Evolutionary conservation across 208 protist species (phyloP).

Genomic region (Herpetomonas tarakana): DNA sequence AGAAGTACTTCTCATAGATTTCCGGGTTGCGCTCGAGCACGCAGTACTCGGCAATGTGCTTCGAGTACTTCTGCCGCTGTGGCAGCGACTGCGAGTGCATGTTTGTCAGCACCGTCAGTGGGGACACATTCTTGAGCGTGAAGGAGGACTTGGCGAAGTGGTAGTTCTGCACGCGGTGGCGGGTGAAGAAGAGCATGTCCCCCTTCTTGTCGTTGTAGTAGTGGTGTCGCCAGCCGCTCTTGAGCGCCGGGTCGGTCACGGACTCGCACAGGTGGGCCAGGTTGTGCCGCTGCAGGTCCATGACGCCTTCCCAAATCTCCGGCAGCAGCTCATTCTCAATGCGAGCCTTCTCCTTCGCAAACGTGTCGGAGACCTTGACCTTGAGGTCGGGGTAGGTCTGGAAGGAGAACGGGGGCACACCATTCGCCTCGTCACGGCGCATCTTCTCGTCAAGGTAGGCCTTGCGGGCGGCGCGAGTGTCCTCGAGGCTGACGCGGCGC

Average conservation of each 20-base stretch:
- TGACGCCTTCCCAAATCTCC: neutral
- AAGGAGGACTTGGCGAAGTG: neutral
- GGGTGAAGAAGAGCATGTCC: neutral
- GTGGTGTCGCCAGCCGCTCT: neutral
- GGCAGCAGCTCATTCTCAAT: neutral
- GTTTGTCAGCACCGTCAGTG: neutral
- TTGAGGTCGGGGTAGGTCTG: neutral
- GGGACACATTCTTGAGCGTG: neutral
- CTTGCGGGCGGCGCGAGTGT: neutral
- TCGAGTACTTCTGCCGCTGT: neutral
- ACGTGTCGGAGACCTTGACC: neutral
- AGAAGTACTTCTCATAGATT: neutral
- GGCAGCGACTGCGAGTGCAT: neutral
- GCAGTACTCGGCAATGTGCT: conserved; percentile 1
- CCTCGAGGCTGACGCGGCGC: neutral
- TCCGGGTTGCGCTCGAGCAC: neutral
- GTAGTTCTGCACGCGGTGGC: neutral
- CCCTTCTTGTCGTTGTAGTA: conserved; percentile 1
- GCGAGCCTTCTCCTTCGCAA: neutral
- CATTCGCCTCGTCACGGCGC: neutral
- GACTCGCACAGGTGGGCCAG: neutral
- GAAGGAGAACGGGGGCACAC: neutral
- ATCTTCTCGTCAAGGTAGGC: neutral
- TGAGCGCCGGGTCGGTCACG: neutral
- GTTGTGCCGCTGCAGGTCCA: neutral